phyloP scores from a whole-genome alignment of 495 filamentous ascomycete genomes.

The Trichodelitschia bisporula region DNA sequence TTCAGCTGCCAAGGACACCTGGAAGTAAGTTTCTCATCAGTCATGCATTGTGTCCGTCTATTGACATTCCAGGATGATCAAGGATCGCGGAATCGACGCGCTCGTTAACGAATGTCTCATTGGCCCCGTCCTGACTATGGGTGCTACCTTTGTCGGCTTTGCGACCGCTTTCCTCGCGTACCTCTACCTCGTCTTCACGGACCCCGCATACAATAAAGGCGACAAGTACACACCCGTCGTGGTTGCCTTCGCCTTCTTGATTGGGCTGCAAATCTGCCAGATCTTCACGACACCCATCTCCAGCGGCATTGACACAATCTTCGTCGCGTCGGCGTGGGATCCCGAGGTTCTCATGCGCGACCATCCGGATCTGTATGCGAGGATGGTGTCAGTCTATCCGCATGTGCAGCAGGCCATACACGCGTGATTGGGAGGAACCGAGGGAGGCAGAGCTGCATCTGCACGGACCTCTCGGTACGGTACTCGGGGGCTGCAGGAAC shows the following conservation, averaged over 20 bases:
- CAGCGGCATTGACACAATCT: constrained; percentile 54
- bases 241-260: constrained; percentile 62
- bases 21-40: constrained; percentile 22
- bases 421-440: constrained; percentile 15
- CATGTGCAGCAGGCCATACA: constrained; percentile 52
- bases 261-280: constrained; percentile 69
- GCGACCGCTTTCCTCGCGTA: constrained; percentile 60
- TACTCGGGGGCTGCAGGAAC: too few species aligned
- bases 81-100: constrained; percentile 72
- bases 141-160: constrained; percentile 60
- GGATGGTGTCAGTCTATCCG: constrained; percentile 59
- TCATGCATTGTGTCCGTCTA: too few species aligned
- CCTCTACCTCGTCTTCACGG: constrained; percentile 58
- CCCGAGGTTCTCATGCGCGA: constrained; percentile 63
- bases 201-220: constrained; percentile 47
- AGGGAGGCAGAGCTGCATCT: not conserved
- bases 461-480: too few species aligned
- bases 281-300: constrained; percentile 48
- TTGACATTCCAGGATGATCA: too few species aligned
- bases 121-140: constrained; percentile 75
- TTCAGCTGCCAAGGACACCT: constrained; percentile 65
- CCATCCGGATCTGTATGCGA: constrained; percentile 54
- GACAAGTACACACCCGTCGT: constrained; percentile 52
- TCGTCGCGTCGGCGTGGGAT: constrained; percentile 73
- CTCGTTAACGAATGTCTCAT: constrained; percentile 79